phyloP scores from a whole-genome alignment of 306 rosid genomes.

The Cicer arietinum region DNA sequence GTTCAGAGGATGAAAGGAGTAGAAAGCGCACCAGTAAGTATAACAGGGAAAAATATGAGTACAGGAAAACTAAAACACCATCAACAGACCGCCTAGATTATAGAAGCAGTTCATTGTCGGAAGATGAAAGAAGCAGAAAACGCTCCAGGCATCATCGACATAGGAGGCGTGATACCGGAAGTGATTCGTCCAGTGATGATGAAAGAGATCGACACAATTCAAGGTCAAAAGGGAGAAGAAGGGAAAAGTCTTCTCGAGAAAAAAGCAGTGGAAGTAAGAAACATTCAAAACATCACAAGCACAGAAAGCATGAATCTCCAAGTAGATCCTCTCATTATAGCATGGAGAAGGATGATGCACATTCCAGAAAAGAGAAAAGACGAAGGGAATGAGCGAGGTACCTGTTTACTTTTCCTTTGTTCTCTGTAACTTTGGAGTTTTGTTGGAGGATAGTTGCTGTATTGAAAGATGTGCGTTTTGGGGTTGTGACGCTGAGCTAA shows the following conservation, averaged over 20 bases:
- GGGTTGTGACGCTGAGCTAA: slow-evolving; percentile 33
- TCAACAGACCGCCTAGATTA: slow-evolving; percentile 45
- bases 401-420: slow-evolving; percentile 19
- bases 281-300: slow-evolving; percentile 69
- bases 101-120: slow-evolving; percentile 59
- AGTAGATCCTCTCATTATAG: slow-evolving; percentile 53
- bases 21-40: slow-evolving; percentile 55
- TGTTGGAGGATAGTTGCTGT: slow-evolving; percentile 13
- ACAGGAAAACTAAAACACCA: slow-evolving; percentile 52
- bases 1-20: slow-evolving; percentile 75
- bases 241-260: slow-evolving; percentile 69
- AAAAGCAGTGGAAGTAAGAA: slow-evolving; percentile 63
- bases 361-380: slow-evolving; percentile 61
- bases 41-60: slow-evolving; percentile 42
- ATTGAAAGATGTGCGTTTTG: slow-evolving; percentile 23
- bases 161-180: slow-evolving; percentile 59
- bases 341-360: slow-evolving; percentile 52
- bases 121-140: slow-evolving; percentile 73
- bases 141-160: slow-evolving; percentile 59
- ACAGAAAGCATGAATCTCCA: slow-evolving; percentile 62
- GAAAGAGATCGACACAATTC: slow-evolving; percentile 53
- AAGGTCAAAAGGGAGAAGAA: slow-evolving; percentile 61
- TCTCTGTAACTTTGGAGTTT: slow-evolving; percentile 14
- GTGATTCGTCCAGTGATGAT: slow-evolving; percentile 63
- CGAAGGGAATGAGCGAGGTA: slow-evolving; percentile 54